phyloP scores from a whole-genome alignment of 116 monocot genomes.

The Papilionanthe hybrid region DNA sequence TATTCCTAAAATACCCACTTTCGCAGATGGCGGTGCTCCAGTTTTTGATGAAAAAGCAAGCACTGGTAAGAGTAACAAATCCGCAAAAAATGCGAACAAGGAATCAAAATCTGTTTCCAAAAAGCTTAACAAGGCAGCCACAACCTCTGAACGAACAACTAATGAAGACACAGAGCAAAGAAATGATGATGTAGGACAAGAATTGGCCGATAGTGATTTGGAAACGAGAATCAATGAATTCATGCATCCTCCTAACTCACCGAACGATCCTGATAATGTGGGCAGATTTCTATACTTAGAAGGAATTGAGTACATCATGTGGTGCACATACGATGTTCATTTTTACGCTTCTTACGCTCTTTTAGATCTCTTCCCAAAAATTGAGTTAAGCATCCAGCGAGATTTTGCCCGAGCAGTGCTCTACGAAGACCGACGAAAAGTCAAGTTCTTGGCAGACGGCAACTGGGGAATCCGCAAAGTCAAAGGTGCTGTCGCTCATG shows the following conservation, averaged over 20 bases:
- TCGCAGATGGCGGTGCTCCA: conserved; percentile 69
- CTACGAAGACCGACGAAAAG: conserved; percentile 67
- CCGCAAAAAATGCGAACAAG: conserved; percentile 28
- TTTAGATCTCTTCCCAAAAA: conserved; percentile 87
- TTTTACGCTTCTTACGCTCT: conserved; percentile 99
- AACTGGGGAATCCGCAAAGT: conserved; percentile 84
- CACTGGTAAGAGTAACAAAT: conserved; percentile 17
- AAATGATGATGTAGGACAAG: conserved; percentile 26
- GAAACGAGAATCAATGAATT: neutral
- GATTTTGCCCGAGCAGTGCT: conserved; percentile 91
- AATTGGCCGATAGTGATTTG: conserved; percentile 12
- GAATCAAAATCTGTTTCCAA: conserved; percentile 13
- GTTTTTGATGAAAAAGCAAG: conserved; percentile 35
- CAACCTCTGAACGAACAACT: conserved; percentile 14
- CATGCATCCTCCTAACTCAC: conserved; percentile 7
- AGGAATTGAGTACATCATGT: conserved; percentile 98
- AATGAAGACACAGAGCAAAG: conserved; percentile 10
- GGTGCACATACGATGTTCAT: conserved; percentile 97
- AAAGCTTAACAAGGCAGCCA: conserved; percentile 18
- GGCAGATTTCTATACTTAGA: conserved; percentile 93
- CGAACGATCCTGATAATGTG: conserved; percentile 47
- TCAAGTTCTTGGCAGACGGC: conserved; percentile 89
- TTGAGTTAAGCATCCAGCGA: conserved; percentile 87
- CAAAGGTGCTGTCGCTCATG: conserved; percentile 93
- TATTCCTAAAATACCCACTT: neutral